Base-by-base conservation (phyloP, 2,329 filamentous ascomycete genomes). In the Lojkania enalia region DNA sequence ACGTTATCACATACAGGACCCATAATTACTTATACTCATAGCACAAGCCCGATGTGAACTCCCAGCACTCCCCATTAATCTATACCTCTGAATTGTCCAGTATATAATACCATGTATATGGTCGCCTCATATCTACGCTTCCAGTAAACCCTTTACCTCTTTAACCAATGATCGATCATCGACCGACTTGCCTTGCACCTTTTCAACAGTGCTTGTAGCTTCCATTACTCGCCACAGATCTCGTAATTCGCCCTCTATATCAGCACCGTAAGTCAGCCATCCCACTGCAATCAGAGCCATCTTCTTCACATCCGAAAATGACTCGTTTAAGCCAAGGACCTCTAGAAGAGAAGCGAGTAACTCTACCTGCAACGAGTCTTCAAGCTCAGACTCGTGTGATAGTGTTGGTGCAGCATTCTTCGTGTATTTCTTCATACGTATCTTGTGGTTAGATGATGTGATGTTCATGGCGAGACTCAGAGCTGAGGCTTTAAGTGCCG, bases 401-500 rank as follows among this genome's bases (percentile, higher is more conserved):
- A 55, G 37, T 0, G 57, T 46, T 5, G 51, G 44, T 1, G 56
- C 33, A 1, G 54, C 33, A 4, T 58, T 60, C 3, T 52, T 51
- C 19, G 49, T 55, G 38, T 78, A 71, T 11, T 80, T 77, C 20
- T 82, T 77, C 27, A 80, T 74, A 15, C 88, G 80, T 19, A 80
- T 74, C 35, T 81, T 81, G 57, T 86, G 86, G 58, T 90, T 87
- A 2, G 84, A 79, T 0, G 84, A 75, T 0, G 88, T 80, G 0
- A 97, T 71, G 55, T 97, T 96, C 74, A 90, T 94, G 0, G 91
- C 81, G 2, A 97, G 77, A 1, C 86, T 89, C 0, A 91, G 84
- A 0, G 91, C 88, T 1, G 90, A 88, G 2, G 92, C 87, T 31
- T 91, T 83, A 2, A 92, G 80, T 42, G 84, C 90, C 35, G 78